phyloP scores from a whole-genome alignment of 2,329 filamentous ascomycete species.

The Akanthomyces dipterigenus region DNA sequence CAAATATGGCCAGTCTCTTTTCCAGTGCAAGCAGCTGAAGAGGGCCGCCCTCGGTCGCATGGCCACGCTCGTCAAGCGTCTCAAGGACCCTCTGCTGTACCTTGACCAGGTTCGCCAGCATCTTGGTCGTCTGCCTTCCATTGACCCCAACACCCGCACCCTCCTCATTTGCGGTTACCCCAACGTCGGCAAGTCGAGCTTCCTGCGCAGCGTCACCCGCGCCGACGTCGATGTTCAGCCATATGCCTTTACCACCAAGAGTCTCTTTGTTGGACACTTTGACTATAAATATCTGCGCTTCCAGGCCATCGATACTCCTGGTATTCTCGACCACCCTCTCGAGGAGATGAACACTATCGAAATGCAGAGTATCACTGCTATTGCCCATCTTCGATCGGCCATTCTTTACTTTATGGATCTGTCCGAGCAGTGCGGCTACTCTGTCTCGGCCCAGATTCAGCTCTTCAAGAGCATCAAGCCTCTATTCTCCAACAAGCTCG shows the following conservation, averaged over 20 bases:
- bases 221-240: slow-evolving; percentile 97
- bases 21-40: slow-evolving; percentile 99
- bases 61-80: slow-evolving; percentile 90
- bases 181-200: slow-evolving; percentile 96
- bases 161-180: slow-evolving; percentile 96
- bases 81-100: slow-evolving; percentile 92
- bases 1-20: slow-evolving; percentile 94
- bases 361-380: slow-evolving; percentile 96
- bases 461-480: slow-evolving; percentile 97
- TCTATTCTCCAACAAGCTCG: slow-evolving; percentile 93
- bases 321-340: slow-evolving; percentile 92
- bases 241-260: slow-evolving; percentile 98
- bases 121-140: slow-evolving; percentile 92
- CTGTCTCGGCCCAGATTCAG: slow-evolving; percentile 84
- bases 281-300: slow-evolving; percentile 69
- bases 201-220: slow-evolving; percentile 83
- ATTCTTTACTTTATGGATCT: slow-evolving; percentile 98
- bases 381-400: slow-evolving; percentile 90
- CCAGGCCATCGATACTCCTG: slow-evolving; percentile 91
- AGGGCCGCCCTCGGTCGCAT: slow-evolving; percentile 91
- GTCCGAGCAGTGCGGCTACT: slow-evolving; percentile 94
- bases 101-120: slow-evolving; percentile 90
- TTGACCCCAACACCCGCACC: slow-evolving; percentile 95
- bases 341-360: slow-evolving; percentile 99
- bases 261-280: slow-evolving; percentile 93